phyloP scores from a whole-genome alignment of 495 filamentous ascomycete genomes.

The Amorphotheca resinae region DNA sequence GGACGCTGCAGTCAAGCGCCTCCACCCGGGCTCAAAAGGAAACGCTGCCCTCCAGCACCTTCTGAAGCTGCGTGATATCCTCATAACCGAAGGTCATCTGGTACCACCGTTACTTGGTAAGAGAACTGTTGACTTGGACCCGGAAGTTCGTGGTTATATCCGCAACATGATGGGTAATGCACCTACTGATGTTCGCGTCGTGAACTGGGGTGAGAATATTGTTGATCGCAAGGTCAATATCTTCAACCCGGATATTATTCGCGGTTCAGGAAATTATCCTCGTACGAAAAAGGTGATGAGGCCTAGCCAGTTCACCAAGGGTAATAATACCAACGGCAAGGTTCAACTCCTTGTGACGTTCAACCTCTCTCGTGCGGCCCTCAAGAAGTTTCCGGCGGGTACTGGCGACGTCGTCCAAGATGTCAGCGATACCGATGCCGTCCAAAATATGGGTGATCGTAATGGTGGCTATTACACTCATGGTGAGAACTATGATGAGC shows the following conservation, averaged over 20 bases:
- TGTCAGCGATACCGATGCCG: background rate
- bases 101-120: constrained; percentile 24
- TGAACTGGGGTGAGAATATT: constrained; percentile 20
- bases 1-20: constrained; percentile 23
- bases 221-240: constrained; percentile 18
- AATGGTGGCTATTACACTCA: background rate
- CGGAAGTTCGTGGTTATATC: constrained; percentile 22
- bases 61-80: constrained; percentile 18
- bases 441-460: background rate
- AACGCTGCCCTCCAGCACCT: constrained; percentile 21
- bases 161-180: constrained; percentile 12
- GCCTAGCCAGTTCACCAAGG: too few species aligned
- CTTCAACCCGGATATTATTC: constrained; percentile 3
- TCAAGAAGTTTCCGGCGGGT: too few species aligned
- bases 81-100: constrained; percentile 25
- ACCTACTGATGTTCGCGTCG: constrained; percentile 9
- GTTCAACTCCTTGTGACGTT: too few species aligned
- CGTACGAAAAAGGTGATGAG: background rate
- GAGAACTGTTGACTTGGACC: constrained; percentile 6
- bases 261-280: constrained; percentile 18
- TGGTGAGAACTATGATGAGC: background rate
- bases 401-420: too few species aligned
- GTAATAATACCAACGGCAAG: too few species aligned
- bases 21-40: constrained; percentile 24
- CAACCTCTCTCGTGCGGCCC: too few species aligned